Percentiles rank a stretch among this genome's conserved stretches.
phyloP scores from a whole-genome alignment of 1,284 basidiomycete species.

The Hemileccinum hortonii region DNA sequence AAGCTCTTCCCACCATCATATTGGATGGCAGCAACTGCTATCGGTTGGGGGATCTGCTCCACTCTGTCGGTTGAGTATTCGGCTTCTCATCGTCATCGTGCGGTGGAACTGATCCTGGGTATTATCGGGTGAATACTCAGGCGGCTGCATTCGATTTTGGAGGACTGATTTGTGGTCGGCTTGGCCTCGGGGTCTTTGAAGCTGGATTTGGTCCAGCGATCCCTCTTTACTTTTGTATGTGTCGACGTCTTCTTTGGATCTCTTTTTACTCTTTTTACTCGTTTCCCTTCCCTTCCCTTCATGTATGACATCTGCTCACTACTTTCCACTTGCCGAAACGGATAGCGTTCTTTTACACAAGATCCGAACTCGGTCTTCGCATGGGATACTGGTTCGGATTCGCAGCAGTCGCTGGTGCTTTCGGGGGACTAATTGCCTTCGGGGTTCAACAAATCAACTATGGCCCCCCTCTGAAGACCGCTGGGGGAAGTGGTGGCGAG shows the following conservation, averaged over 20 bases:
- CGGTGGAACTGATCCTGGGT: neutral
- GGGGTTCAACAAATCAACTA: conserved; percentile 60
- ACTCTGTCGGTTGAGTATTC: conserved; percentile 56
- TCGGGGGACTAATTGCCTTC: conserved; percentile 76
- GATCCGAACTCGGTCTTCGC: conserved; percentile 66
- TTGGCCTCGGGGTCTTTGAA: conserved; percentile 71
- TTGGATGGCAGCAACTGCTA: conserved; percentile 62
- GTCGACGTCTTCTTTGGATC: neutral
- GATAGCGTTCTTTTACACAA: conserved; percentile 72
- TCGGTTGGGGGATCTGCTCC: conserved; percentile 72
- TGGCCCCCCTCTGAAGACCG: conserved; percentile 20
- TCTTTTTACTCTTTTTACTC: neutral
- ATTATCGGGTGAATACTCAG: conserved; percentile 34
- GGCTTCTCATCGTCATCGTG: neutral
- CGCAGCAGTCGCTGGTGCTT: conserved; percentile 76
- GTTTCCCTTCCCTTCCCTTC: neutral
- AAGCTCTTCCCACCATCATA: conserved; percentile 66
- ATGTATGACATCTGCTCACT: neutral
- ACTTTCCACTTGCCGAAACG: neutral
- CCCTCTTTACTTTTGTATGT: conserved; percentile 71
- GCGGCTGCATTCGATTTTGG: conserved; percentile 58
- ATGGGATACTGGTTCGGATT: conserved; percentile 81
- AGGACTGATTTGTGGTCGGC: conserved; percentile 54
- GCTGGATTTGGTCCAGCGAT: conserved; percentile 73
- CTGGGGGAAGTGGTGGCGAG: conserved; percentile 27